Percentiles rank a stretch among this genome's conserved stretches.
These are phyloP conservation scores for Lentinula sp. DNA, from an alignment of 768 basidiomycete species.

Conservation along the genomic window DNA sequence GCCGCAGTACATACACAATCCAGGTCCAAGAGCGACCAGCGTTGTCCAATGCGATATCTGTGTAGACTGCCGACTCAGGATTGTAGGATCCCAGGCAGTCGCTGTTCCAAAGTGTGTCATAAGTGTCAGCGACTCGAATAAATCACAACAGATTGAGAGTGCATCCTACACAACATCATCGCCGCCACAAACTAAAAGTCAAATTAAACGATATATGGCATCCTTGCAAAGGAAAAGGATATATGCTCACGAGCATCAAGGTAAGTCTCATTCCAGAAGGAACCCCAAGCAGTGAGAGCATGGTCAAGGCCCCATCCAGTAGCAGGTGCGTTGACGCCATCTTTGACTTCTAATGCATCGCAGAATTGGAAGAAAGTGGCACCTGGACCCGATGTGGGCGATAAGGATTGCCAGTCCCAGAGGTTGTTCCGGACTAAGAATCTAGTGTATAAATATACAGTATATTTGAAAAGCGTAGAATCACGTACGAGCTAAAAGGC, in stretches of 20 bases:
- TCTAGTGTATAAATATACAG: neutral
- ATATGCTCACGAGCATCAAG: conserved; percentile 2
- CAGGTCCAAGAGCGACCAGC: conserved; percentile 60
- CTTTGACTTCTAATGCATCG: conserved; percentile 40
- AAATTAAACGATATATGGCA: neutral
- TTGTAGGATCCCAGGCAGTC: conserved; percentile 38
- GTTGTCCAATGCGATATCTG: conserved; percentile 52
- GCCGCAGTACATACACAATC: conserved; percentile 44
- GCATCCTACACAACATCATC: conserved; percentile 39
- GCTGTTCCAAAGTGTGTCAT: conserved; percentile 17
- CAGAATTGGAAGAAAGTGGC: conserved; percentile 37
- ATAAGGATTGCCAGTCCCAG: conserved; percentile 43
- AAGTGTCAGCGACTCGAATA: neutral
- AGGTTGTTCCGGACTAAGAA: conserved; percentile 23
- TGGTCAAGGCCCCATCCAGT: conserved; percentile 39
- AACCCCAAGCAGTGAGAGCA: conserved; percentile 37
- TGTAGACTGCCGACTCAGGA: conserved; percentile 36
- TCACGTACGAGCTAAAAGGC: conserved; percentile 1
- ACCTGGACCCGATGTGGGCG: conserved; percentile 27
- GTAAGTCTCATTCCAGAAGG: conserved; percentile 33
- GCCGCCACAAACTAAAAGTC: conserved; percentile 43
- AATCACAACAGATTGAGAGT: neutral
- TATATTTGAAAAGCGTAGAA: too few species aligned
- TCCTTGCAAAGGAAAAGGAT: neutral
- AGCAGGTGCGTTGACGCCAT: conserved; percentile 30